Percentiles rank a stretch among this genome's conserved stretches.
Conservation (phyloP, 345 rosid species). For the Camelina sativa region DNA sequence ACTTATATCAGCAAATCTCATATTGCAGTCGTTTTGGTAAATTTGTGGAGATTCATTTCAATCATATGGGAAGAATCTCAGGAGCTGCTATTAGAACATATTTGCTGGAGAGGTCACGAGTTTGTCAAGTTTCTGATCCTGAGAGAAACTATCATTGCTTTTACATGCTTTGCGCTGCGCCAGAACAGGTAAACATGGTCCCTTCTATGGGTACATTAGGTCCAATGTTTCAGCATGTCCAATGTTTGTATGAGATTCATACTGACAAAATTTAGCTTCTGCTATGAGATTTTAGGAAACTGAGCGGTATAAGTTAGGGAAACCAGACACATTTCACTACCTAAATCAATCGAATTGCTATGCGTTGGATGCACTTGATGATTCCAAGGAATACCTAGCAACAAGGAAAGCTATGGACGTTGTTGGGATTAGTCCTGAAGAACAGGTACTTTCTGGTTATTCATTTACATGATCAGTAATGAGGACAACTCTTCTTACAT, state of each 20-base stretch:
- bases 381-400: constrained; percentile 70
- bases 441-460: constrained; percentile 64
- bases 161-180: constrained; percentile 98
- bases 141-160: constrained; percentile 99
- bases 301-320: constrained; percentile 74
- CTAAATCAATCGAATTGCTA: constrained; percentile 87
- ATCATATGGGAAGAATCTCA: constrained; percentile 80
- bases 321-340: constrained; percentile 85
- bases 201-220: constrained; percentile 28
- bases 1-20: constrained; percentile 35
- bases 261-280: constrained; percentile 20
- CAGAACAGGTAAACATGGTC: constrained; percentile 63
- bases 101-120: constrained; percentile 94
- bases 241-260: constrained; percentile 29
- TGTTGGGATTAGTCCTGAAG: constrained; percentile 78
- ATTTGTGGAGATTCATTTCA: constrained; percentile 96
- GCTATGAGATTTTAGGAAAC: constrained; percentile 57
- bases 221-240: constrained; percentile 11
- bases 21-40: constrained; percentile 94
- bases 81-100: constrained; percentile 99
- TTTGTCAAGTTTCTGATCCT: constrained; percentile 98
- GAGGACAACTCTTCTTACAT: constrained; percentile 40
- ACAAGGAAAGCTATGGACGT: constrained; percentile 95
- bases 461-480: constrained; percentile 19
- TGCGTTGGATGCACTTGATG: constrained; percentile 74